Evolutionary conservation across 441 rosid species (phyloP).

Genomic region (Erodium moschatum): DNA sequence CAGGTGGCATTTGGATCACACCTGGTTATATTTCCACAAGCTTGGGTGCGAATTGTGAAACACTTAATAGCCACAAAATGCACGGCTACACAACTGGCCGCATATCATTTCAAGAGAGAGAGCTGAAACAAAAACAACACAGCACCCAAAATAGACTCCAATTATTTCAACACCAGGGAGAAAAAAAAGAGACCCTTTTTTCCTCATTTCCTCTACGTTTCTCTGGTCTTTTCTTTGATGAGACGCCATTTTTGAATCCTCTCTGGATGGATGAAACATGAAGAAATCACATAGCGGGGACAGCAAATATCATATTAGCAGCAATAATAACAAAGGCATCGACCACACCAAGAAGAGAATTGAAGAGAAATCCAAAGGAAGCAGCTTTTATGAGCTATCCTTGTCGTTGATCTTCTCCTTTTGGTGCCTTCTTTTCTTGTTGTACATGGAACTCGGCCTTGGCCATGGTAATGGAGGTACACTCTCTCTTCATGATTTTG

Average conservation of each 20-base stretch:
- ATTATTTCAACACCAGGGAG: background rate
- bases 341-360: background rate
- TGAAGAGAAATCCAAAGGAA: constrained; percentile 20
- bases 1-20: background rate
- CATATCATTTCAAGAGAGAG: constrained; percentile 1
- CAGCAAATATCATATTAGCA: constrained; percentile 24
- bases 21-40: background rate
- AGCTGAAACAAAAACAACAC: background rate
- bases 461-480: constrained; percentile 57
- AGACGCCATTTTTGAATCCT: background rate
- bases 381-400: constrained; percentile 50
- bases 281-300: constrained; percentile 31
- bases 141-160: background rate
- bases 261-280: constrained; percentile 27
- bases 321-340: background rate
- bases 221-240: background rate
- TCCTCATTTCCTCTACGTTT: background rate
- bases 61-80: constrained; percentile 6
- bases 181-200: background rate
- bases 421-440: constrained; percentile 66
- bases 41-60: too few relatives aligned
- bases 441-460: constrained; percentile 54
- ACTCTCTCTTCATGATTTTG: background rate
- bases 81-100: background rate
- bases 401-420: constrained; percentile 55